Percentiles rank a stretch among this genome's conserved stretches.
phyloP scores from a whole-genome alignment of 2,329 filamentous ascomycete genomes.

The Aspergillus fructus region DNA sequence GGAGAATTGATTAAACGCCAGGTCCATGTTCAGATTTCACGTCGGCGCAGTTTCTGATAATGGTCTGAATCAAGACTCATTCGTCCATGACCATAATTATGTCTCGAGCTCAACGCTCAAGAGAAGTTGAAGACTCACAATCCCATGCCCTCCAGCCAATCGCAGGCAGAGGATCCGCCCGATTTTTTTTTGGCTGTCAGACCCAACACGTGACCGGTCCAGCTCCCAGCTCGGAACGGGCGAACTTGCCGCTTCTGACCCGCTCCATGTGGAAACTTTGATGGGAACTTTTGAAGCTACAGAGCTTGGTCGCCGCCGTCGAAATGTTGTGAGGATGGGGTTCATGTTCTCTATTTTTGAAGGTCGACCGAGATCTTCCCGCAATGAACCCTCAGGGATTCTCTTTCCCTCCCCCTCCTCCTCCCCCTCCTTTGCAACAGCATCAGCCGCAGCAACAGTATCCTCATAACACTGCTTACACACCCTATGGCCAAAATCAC shows the following conservation, averaged over 20 bases:
- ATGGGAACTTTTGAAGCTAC: conserved; percentile 5
- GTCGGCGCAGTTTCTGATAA: not conserved
- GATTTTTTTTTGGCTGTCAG: conserved; percentile 15
- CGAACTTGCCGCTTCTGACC: conserved; percentile 17
- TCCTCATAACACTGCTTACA: conserved; percentile 19
- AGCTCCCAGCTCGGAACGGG: conserved; percentile 22
- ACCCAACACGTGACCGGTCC: conserved; percentile 14
- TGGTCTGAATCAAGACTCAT: not conserved
- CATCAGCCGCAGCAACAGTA: conserved; percentile 20
- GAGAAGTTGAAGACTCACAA: not conserved
- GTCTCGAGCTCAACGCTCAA: conserved; percentile 1
- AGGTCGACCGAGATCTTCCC: conserved; percentile 24
- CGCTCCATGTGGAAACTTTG: conserved; percentile 1
- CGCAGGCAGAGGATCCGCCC: conserved; percentile 17
- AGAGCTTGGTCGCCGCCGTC: conserved; percentile 9
- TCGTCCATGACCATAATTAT: not conserved
- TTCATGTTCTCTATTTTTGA: conserved; percentile 24
- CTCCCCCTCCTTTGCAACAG: conserved; percentile 38
- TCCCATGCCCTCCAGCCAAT: conserved; percentile 19
- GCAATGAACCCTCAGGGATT: conserved; percentile 45
- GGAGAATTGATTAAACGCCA: conserved; percentile 1
- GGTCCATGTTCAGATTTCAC: conserved; percentile 19
- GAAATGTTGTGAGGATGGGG: conserved; percentile 29
- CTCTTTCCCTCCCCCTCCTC: conserved; percentile 48
- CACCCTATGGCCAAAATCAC: conserved; percentile 25